Evolutionary conservation across 2,329 filamentous ascomycete genomes (phyloP), one percentile per base, ranked within the genome.

Genomic region (Zymoseptoria passerinii): DNA sequence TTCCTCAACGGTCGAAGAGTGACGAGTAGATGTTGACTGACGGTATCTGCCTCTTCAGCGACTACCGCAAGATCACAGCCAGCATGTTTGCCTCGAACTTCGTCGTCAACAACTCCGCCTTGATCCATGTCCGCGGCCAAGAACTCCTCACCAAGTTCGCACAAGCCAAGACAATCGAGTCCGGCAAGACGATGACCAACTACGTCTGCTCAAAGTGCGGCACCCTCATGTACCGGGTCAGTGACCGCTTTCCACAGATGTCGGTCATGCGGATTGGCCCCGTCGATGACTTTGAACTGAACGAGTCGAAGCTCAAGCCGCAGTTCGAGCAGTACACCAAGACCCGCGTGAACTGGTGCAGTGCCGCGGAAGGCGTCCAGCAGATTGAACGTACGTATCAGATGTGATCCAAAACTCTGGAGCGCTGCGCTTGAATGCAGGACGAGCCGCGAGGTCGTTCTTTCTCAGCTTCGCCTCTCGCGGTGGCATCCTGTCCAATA

Each of bases 21-120:
- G n/a, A n/a, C n/a, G n/a, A n/a, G n/a, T n/a, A n/a, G n/a, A n/a
- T n/a, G n/a, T n/a, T n/a, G n/a, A n/a, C n/a, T n/a, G n/a, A n/a
- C n/a, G n/a, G n/a, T n/a, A n/a, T n/a, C n/a, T n/a, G n/a, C n/a
- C n/a, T n/a, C n/a, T n/a, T n/a, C 68, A 68, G 71, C 20, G 82
- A 86, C 70, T 84, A 81, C 70, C 81, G 75, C 66, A 85, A 85
- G 65, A 75, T 86, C 60, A 85, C 81, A 0, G 81, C 82, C 0
- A 83, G 82, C 5, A 83, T 84, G 79, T 84, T 83, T 70, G 79
- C 81, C 2, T 79, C 81, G 55, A 84, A 83, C 71, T 83, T 86
- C 66, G 75, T 75, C 58, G 69, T 84, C 48, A 61, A 66, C 9
- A 75, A 82, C 66, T 65, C 67, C 0, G 58, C 78, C 58, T 63